Evolutionary conservation across 257 asterid species (phyloP).

Genomic region (Ophiorrhiza pumila): DNA sequence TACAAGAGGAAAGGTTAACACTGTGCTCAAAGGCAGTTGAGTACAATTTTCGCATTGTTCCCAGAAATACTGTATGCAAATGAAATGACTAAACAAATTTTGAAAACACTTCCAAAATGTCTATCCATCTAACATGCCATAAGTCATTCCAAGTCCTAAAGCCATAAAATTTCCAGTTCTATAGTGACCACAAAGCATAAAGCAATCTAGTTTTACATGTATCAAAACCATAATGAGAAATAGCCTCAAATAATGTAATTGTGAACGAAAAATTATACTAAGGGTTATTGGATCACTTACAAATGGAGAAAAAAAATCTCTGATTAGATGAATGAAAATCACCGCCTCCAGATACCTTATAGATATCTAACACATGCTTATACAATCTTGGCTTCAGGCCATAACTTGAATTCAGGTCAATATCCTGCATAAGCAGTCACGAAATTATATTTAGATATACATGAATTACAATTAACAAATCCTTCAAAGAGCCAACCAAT

Average conservation of each 20-base stretch:
- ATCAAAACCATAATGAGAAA: not conserved
- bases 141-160: not conserved
- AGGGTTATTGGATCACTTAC: conserved; percentile 44
- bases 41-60: not conserved
- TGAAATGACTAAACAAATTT: not conserved
- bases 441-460: not conserved
- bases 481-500: not conserved
- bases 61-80: not conserved
- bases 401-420: conserved; percentile 32
- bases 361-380: conserved; percentile 74
- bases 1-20: not conserved
- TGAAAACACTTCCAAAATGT: not conserved
- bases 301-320: conserved; percentile 62
- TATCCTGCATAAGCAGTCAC: conserved; percentile 41
- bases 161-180: conserved; percentile 4
- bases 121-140: not conserved
- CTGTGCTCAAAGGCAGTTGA: not conserved
- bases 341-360: conserved; percentile 50
- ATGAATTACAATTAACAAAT: not conserved
- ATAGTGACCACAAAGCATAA: not conserved
- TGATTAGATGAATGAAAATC: conserved; percentile 65
- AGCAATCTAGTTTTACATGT: not conserved
- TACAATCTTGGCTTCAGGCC: conserved; percentile 65
- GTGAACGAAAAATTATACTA: not conserved
- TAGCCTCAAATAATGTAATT: not conserved